These are phyloP conservation scores for Quercus berberidifolia DNA, from an alignment of 306 rosid genomes.

Conservation along the genomic window DNA sequence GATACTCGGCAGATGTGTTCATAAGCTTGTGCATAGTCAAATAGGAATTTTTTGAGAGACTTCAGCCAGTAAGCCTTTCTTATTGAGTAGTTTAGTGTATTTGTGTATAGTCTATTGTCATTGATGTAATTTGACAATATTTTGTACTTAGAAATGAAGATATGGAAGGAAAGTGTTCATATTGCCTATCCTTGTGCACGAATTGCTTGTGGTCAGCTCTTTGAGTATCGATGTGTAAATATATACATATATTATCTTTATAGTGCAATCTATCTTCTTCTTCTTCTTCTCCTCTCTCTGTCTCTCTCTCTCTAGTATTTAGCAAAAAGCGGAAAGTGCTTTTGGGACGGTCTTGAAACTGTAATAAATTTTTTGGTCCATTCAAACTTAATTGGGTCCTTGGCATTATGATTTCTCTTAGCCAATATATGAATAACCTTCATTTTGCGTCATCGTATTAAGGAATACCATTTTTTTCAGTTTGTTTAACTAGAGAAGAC, in stretches of 20 bases:
- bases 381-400: no score
- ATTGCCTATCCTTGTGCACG: slow-evolving; percentile 15
- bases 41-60: slow-evolving; percentile 37
- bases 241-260: not conserved
- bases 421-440: not conserved
- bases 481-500: not conserved
- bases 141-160: slow-evolving; percentile 23
- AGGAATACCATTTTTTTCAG: not conserved
- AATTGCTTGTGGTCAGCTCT: not conserved
- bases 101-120: slow-evolving; percentile 43
- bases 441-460: not conserved
- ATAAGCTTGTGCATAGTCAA: slow-evolving; percentile 53
- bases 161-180: slow-evolving; percentile 39
- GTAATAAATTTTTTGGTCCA: no score
- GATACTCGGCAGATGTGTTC: slow-evolving; percentile 33
- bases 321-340: not conserved
- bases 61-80: slow-evolving; percentile 6
- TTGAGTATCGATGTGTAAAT: not conserved
- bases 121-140: slow-evolving; percentile 23
- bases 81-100: slow-evolving; percentile 37
- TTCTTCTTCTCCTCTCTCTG: not conserved
- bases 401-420: not conserved
- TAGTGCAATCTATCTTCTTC: not conserved
- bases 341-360: not conserved
- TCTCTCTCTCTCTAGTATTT: no score